Conservation (phyloP, 192 early-diverging fungal genomes). For the Linnemannia elongata region DNA sequence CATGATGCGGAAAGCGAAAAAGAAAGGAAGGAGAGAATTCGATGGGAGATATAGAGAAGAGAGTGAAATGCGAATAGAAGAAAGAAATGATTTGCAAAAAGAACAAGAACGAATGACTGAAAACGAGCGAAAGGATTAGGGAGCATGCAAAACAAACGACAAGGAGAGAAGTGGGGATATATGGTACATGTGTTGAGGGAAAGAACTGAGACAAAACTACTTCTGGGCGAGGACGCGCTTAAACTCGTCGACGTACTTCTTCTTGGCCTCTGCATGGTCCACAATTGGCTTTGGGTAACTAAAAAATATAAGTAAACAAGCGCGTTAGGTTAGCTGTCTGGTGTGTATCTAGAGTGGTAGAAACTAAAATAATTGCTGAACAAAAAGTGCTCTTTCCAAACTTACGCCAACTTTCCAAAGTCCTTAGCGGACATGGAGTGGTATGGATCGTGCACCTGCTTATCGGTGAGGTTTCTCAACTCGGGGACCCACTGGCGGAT, state of each 20-base stretch:
- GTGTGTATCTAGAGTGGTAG: neutral
- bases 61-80: neutral
- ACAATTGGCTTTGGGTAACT: conserved; percentile 76
- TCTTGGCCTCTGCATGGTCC: conserved; percentile 71
- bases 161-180: neutral
- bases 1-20: neutral
- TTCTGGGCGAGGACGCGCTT: conserved; percentile 47
- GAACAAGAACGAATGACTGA: neutral
- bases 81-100: neutral
- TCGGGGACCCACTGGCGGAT: conserved; percentile 77
- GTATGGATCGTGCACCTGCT: conserved; percentile 70
- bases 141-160: neutral
- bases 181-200: neutral
- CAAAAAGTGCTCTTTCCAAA: neutral
- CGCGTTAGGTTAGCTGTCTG: too few species aligned
- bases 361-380: neutral
- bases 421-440: conserved; percentile 46
- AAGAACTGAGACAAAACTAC: neutral
- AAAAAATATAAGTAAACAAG: neutral
- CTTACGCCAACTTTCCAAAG: conserved; percentile 64
- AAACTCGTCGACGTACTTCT: conserved; percentile 63
- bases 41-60: neutral
- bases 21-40: neutral
- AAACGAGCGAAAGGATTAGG: neutral
- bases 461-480: conserved; percentile 57